These are phyloP conservation scores for Clavulina sp. DNA, from an alignment of 768 basidiomycete genomes.

Conservation along the genomic window DNA sequence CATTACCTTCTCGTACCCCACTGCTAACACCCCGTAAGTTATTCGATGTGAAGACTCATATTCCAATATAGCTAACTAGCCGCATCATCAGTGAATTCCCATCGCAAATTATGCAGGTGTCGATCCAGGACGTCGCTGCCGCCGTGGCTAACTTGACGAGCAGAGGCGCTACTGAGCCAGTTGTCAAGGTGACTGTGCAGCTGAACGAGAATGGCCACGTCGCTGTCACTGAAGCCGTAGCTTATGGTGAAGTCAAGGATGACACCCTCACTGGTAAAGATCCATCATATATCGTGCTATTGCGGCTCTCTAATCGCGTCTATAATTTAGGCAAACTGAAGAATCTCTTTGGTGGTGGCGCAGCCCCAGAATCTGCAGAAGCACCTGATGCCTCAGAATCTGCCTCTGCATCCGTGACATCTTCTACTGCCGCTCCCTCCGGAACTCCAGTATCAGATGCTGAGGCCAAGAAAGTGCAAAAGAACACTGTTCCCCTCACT, in stretches of 20 bases:
- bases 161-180: constrained; percentile 59
- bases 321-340: constrained; percentile 55
- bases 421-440: constrained; percentile 21
- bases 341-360: constrained; percentile 58
- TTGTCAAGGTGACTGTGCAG: constrained; percentile 68
- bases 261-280: constrained; percentile 45
- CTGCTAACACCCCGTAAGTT: constrained; percentile 40
- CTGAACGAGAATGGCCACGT: constrained; percentile 80
- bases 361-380: constrained; percentile 19
- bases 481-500: constrained; percentile 46
- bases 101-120: constrained; percentile 52
- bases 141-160: constrained; percentile 74
- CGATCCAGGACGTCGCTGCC: constrained; percentile 52
- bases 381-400: constrained; percentile 11
- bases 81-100: constrained; percentile 49
- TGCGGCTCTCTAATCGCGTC: background rate
- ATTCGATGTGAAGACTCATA: background rate
- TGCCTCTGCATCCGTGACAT: constrained; percentile 19
- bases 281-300: constrained; percentile 7
- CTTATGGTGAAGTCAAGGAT: constrained; percentile 66
- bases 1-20: constrained; percentile 63
- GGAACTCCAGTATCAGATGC: background rate
- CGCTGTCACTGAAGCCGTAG: constrained; percentile 59
- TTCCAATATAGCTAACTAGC: background rate
- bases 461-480: constrained; percentile 12